Evolutionary conservation across 2,329 filamentous ascomycete genomes (phyloP).

Genomic region (Lasiodiplodia citricola): DNA sequence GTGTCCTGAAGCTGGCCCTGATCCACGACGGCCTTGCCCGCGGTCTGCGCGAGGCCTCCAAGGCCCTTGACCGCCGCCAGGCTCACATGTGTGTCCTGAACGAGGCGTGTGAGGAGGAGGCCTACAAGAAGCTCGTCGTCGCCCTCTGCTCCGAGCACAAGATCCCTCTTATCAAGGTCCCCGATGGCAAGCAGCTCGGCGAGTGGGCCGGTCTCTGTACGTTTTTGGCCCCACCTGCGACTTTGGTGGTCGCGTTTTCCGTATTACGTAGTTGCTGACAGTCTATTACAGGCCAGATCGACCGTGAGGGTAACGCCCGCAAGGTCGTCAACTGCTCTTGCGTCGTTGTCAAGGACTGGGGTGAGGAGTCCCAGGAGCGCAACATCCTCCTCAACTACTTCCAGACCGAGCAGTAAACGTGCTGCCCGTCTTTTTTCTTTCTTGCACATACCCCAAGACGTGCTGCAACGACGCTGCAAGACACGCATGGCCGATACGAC

Average conservation of each 20-base stretch:
- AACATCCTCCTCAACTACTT: slow-evolving; percentile 99
- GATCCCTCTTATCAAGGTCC: slow-evolving; percentile 99
- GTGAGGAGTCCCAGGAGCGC: slow-evolving; percentile 99
- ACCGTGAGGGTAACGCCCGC: slow-evolving; percentile 98
- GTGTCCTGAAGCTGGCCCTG: slow-evolving; percentile 96
- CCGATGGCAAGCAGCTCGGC: slow-evolving; percentile 98
- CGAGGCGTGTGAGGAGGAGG: slow-evolving; percentile 99
- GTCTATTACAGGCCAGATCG: slow-evolving; percentile 76
- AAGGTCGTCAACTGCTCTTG: slow-evolving; percentile 99
- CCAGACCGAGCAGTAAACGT: slow-evolving; percentile 73
- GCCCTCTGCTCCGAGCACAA: slow-evolving; percentile 99
- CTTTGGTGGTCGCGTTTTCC: slow-evolving; percentile 1
- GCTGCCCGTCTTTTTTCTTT: not conserved
- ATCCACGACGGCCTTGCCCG: slow-evolving; percentile 99
- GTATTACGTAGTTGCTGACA: slow-evolving; percentile 25
- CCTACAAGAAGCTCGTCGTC: slow-evolving; percentile 99
- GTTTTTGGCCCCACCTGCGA: slow-evolving; percentile 51
- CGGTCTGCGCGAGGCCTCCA: slow-evolving; percentile 96
- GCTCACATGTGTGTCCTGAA: slow-evolving; percentile 99
- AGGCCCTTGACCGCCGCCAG: slow-evolving; percentile 97
- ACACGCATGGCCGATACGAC: slow-evolving; percentile 9
- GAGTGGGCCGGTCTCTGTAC: slow-evolving; percentile 99
- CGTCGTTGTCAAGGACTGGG: slow-evolving; percentile 99
- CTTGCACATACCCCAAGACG: slow-evolving; percentile 26
- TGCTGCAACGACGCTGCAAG: slow-evolving; percentile 18